Conservation (phyloP, 345 rosid species). For the Aquilaria malaccensis region DNA sequence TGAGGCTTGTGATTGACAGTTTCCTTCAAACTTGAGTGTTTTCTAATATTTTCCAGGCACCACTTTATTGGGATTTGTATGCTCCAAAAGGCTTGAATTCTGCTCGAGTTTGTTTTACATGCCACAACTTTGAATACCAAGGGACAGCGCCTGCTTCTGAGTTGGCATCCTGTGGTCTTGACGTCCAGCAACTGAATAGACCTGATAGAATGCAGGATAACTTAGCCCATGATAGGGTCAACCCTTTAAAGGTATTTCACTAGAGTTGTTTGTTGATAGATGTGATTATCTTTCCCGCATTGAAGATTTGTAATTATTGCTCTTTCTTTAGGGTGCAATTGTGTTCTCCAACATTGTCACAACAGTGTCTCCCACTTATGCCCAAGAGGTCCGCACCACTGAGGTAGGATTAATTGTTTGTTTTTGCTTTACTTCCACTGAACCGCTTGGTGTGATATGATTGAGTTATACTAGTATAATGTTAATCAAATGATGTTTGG, state of each 20-base stretch:
- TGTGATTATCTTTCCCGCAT: constrained; percentile 4
- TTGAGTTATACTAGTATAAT: too few relatives aligned
- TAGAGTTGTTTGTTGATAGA: constrained; percentile 2
- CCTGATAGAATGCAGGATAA: constrained; percentile 98
- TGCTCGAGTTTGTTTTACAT: constrained; percentile 95
- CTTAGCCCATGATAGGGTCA: constrained; percentile 63
- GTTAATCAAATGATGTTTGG: too few relatives aligned
- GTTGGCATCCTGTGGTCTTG: constrained; percentile 88
- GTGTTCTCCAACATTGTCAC: constrained; percentile 96
- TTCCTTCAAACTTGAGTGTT: constrained; percentile 8
- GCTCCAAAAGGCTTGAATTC: constrained; percentile 88
- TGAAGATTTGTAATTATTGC: constrained; percentile 5
- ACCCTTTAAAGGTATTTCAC: constrained; percentile 69
- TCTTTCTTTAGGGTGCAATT: constrained; percentile 68
- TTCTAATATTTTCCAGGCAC: constrained; percentile 55
- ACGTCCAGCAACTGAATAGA: constrained; percentile 75
- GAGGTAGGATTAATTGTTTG: constrained; percentile 48
- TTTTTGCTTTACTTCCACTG: not conserved
- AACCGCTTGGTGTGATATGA: too few relatives aligned
- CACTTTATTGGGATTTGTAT: constrained; percentile 92
- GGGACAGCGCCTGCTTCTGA: constrained; percentile 85
- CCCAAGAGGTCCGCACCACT: constrained; percentile 86
- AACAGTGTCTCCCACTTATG: constrained; percentile 95
- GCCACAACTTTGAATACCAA: constrained; percentile 99
- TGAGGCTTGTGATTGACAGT: constrained; percentile 8